Conservation (phyloP, 768 basidiomycete species). For the Nevesoporus exiguus region DNA sequence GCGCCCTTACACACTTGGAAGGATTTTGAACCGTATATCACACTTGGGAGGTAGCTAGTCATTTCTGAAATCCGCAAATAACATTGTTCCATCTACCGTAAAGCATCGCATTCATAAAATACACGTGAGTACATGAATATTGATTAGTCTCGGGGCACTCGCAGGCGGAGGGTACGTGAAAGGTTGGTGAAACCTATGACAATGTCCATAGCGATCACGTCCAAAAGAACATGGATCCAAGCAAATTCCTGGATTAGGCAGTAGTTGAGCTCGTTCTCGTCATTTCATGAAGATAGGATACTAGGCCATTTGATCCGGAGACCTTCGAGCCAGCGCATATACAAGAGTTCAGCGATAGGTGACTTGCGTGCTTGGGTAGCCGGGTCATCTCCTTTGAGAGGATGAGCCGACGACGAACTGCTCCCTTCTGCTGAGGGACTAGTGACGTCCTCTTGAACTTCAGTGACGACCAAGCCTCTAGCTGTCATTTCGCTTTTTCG, state of each 20-base stretch:
- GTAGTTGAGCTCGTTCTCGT: background rate
- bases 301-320: slow-evolving; percentile 88
- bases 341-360: slow-evolving; percentile 93
- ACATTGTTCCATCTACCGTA: slow-evolving; percentile 7
- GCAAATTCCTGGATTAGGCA: background rate
- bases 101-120: slow-evolving; percentile 4
- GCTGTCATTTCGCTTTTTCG: slow-evolving; percentile 85
- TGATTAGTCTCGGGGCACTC: background rate
- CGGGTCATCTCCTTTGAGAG: slow-evolving; percentile 38
- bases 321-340: slow-evolving; percentile 95
- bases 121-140: slow-evolving; percentile 15
- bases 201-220: background rate
- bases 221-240: slow-evolving; percentile 1
- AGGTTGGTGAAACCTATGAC: background rate
- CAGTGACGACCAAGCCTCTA: slow-evolving; percentile 78
- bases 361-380: slow-evolving; percentile 57
- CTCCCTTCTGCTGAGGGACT: slow-evolving; percentile 41
- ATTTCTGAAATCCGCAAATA: background rate
- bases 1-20: background rate
- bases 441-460: slow-evolving; percentile 70
- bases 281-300: slow-evolving; percentile 39
- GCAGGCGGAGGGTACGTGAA: background rate
- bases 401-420: slow-evolving; percentile 27
- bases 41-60: background rate
- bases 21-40: background rate